These are phyloP conservation scores for Albifimbria verrucaria DNA, from an alignment of 2,329 filamentous ascomycete species.

Conservation along the genomic window DNA sequence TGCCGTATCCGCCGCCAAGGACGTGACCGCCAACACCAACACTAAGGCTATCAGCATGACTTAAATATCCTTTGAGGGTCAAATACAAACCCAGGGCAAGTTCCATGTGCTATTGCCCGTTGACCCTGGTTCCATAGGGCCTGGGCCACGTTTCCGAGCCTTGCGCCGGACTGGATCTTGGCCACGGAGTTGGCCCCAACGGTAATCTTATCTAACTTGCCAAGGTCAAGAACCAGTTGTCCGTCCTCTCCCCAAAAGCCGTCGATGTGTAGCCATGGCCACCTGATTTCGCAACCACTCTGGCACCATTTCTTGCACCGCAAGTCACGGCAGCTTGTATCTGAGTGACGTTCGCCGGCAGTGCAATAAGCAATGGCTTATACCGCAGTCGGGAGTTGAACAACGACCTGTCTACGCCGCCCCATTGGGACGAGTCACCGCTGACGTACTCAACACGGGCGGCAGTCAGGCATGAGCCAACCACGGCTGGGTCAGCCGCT, in stretches of 20 bases:
- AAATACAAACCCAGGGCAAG: constrained; percentile 43
- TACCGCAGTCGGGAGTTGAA: constrained; percentile 31
- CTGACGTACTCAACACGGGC: not conserved
- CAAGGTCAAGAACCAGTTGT: constrained; percentile 36
- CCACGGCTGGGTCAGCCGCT: not conserved
- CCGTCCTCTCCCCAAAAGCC: constrained; percentile 40
- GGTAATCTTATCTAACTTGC: constrained; percentile 32
- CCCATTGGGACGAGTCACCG: not conserved
- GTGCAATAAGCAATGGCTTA: constrained; percentile 25
- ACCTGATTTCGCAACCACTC: constrained; percentile 48
- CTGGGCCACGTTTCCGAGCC: constrained; percentile 44
- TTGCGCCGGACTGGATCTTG: constrained; percentile 40
- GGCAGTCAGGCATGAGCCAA: not conserved
- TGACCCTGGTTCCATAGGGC: constrained; percentile 35
- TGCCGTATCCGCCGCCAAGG: constrained; percentile 26
- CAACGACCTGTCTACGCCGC: constrained; percentile 2
- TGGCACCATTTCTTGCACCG: constrained; percentile 34
- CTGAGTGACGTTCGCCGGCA: constrained; percentile 31
- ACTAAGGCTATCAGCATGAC: constrained; percentile 12
- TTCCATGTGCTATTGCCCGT: constrained; percentile 47
- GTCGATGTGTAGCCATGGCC: constrained; percentile 52
- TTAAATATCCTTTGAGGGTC: not conserved
- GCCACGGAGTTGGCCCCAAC: not conserved
- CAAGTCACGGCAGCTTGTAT: constrained; percentile 44
- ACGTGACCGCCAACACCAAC: constrained; percentile 25